phyloP scores from a whole-genome alignment of 2,329 filamentous ascomycete species.

The Chaetoscypha palmicola region DNA sequence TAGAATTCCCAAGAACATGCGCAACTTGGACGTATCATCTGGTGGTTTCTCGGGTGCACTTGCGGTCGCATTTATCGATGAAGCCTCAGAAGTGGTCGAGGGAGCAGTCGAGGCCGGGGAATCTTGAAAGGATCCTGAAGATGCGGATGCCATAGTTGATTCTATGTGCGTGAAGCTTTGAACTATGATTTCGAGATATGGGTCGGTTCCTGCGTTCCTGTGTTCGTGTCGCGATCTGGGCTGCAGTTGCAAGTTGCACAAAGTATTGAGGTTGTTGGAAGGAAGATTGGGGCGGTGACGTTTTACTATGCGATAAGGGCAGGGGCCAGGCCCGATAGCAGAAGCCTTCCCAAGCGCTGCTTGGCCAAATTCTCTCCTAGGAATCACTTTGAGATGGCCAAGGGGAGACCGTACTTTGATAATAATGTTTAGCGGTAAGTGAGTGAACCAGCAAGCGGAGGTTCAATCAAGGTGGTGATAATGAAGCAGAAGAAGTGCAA shows the following conservation, averaged over 20 bases:
- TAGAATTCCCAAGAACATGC: slow-evolving; percentile 80
- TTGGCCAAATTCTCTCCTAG: no score
- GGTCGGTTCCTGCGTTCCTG: no score
- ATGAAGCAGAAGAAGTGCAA: not conserved
- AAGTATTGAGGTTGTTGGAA: no score
- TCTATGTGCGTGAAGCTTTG: no score
- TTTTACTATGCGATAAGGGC: not conserved
- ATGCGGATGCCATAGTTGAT: slow-evolving; percentile 28
- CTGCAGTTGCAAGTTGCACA: no score
- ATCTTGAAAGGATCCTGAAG: slow-evolving; percentile 22
- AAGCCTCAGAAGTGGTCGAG: slow-evolving; percentile 22
- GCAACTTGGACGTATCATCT: slow-evolving; percentile 82
- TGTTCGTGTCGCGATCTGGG: no score
- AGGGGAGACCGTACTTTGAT: no score
- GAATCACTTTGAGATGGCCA: no score
- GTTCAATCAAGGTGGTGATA: not conserved
- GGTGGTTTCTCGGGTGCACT: slow-evolving; percentile 45
- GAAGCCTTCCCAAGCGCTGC: no score
- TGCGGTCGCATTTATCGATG: slow-evolving; percentile 9
- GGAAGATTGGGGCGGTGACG: not conserved
- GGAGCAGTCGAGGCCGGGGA: slow-evolving; percentile 25
- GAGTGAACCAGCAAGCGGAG: not conserved
- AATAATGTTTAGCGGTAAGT: not conserved
- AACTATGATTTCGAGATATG: no score
- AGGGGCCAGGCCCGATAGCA: not conserved